These are phyloP conservation scores for Byssochlamys sp. DNA, from an alignment of 2,329 filamentous ascomycete genomes.

Conservation along the genomic window DNA sequence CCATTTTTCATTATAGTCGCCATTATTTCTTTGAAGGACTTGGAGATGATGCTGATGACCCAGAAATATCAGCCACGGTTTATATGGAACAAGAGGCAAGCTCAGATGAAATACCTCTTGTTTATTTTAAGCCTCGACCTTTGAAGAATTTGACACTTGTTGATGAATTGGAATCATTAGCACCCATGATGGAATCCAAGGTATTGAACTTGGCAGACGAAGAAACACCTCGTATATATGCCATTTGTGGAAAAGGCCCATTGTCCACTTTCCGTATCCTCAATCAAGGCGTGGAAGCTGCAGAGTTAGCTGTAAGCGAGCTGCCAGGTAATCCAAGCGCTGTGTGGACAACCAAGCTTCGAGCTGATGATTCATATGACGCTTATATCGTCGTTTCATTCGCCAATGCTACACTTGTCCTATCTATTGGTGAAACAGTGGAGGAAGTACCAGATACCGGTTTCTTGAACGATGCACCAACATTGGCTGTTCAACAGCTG, in stretches of 20 bases:
- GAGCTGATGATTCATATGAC: constrained; percentile 72
- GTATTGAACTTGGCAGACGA: constrained; percentile 83
- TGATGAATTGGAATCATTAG: constrained; percentile 78
- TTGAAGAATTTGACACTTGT: constrained; percentile 75
- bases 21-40: constrained; percentile 97
- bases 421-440: constrained; percentile 93
- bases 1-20: too few relatives aligned
- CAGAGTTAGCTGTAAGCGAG: constrained; percentile 90
- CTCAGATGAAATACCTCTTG: constrained; percentile 65
- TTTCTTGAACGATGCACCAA: constrained; percentile 79
- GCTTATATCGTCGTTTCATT: constrained; percentile 94
- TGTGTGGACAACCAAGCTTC: constrained; percentile 91
- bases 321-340: constrained; percentile 75
- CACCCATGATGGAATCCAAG: constrained; percentile 82
- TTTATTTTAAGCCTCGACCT: constrained; percentile 74
- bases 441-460: constrained; percentile 91
- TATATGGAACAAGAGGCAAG: constrained; percentile 61
- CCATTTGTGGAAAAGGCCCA: constrained; percentile 77
- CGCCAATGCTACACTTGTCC: constrained; percentile 75
- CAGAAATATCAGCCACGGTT: constrained; percentile 77
- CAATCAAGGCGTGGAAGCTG: constrained; percentile 85
- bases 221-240: constrained; percentile 93
- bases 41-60: constrained; percentile 85
- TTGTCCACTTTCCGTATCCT: constrained; percentile 83
- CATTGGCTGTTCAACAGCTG: constrained; percentile 83